Base-by-base conservation (phyloP, 2,329 filamentous ascomycete species). In the Fusarium sp. region DNA sequence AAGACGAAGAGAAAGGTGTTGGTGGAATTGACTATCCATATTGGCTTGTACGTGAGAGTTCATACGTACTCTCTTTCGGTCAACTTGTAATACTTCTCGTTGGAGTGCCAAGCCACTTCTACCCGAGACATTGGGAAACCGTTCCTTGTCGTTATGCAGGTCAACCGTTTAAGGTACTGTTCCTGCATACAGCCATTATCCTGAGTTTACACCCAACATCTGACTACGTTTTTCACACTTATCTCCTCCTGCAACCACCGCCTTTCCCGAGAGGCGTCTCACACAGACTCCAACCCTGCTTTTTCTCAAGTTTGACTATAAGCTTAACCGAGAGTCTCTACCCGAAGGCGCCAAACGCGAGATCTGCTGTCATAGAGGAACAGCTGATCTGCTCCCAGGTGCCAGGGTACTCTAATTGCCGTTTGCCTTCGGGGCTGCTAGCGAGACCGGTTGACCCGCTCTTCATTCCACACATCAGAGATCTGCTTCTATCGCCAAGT, bases 381-480 rank as follows among this genome's bases (percentile, higher is more conserved):
- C 30, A 23, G 10, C 24, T 39, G 44, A 23, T 15, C 11, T 45
- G 4, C 9, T 32, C 5, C 43, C 26, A 28, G 26, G 17, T 26
- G 21, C 28, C 21, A 15, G 32, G 15, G 7, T 34, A 34, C 32
- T 17, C 20, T 43, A 15, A 38, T 38, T n/a, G 26, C 42, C 15
- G 17, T 12, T 54, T n/a, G 19, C 10, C 26, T 28, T 32, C 9
- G 7, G 15, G 28, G 28, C 10, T 32, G 10, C 44, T 53, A 36
- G 20, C 46, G 42, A 48, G 10, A 53, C 36, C 32, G 21, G 47
- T 19, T 20, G 17, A 40, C 24, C 26, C 14, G 21, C 21, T 30
- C 30, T 39, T 23, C 55, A 58, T 58, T 58, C 55, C 50, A 11
- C 28, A 19, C 17, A n/a, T 7, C 32, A 30, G 21, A 4, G 32